Evolutionary conservation across 73 alveolate genomes (phyloP), one percentile per base, ranked within the genome.

Genomic region (Paramecium primaurelia): DNA sequence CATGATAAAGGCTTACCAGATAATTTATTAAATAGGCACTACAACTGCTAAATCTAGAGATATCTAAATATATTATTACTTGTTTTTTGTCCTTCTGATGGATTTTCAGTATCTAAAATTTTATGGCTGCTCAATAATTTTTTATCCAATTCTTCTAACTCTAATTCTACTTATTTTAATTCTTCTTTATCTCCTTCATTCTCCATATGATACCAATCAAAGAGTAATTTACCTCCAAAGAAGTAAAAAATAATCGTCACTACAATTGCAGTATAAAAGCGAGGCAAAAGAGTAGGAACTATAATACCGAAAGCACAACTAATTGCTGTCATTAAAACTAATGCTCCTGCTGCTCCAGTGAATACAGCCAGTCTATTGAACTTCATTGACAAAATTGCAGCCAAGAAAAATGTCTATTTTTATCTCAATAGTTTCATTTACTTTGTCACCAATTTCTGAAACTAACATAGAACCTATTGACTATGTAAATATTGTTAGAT

Each of bases 1-100:
- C 73, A 88, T 34, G 8, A 73, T 88, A 51, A 88, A 88, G 0
- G 94, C 86, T 49, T 88, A 22, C 91, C 91, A 80, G 2, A 80
- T 4, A 44, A 80, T 80, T 20, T 22, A 26, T 49, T 42, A 16
- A 20, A 80, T 7, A 8, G 71, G 47, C 16, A 45, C 47, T 1
- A 44, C 58, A 80, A 12, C 12, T 38, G 36, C 32, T 32, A 32
- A 8, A 47, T 34, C 58, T 80, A 3, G 5, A 8, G 45, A 6
- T 14, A 28, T 9, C 8, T 38, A 22, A 11, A 34, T 77, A 1
- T 20, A 3, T 42, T 0, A 58, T 45, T 80, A 47, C 45, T 80
- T 42, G 22, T 5, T 80, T 80, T 64, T 28, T 60, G 26, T 38
- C 91, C 75, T 75, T 75, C 88, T 32, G 91, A 26, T 45, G 58